These are phyloP conservation scores for Microcyclospora pomicola DNA, from an alignment of 2,329 filamentous ascomycete species.

Conservation along the genomic window DNA sequence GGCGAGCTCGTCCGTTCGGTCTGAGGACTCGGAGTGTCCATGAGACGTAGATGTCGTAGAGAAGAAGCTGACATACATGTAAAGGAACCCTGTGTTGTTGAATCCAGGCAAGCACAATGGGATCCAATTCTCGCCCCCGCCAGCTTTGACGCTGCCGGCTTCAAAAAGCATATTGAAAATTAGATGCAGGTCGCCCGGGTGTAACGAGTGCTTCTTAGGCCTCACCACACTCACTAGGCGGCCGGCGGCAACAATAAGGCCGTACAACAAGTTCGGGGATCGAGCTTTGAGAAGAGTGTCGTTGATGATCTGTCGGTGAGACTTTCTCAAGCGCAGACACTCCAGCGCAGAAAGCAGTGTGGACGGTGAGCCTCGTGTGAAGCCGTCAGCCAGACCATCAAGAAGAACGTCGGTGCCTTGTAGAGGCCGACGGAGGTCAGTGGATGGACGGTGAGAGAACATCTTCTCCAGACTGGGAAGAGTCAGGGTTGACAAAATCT, in stretches of 20 bases:
- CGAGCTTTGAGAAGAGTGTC: conserved; percentile 69
- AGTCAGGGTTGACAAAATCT: conserved; percentile 89
- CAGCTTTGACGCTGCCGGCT: conserved; percentile 78
- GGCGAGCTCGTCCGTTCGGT: conserved; percentile 53
- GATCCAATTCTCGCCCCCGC: conserved; percentile 95
- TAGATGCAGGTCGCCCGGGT: conserved; percentile 86
- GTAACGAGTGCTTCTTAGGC: conserved; percentile 86
- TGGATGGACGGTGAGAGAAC: conserved; percentile 83
- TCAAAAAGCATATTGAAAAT: conserved; percentile 99
- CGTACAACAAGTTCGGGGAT: conserved; percentile 71
- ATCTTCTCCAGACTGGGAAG: conserved; percentile 74
- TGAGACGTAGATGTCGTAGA: conserved; percentile 37
- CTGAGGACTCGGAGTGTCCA: conserved; percentile 21
- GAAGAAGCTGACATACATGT: conserved; percentile 98
- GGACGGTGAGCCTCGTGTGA: conserved; percentile 82
- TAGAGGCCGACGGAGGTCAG: conserved; percentile 75
- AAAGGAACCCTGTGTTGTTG: conserved; percentile 90
- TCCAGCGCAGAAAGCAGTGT: conserved; percentile 80
- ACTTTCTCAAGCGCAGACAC: conserved; percentile 81
- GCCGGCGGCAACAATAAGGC: conserved; percentile 82
- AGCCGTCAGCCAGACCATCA: conserved; percentile 84
- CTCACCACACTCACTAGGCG: conserved; percentile 88
- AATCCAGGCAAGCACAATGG: conserved; percentile 91
- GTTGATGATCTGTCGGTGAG: conserved; percentile 74
- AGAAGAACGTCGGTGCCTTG: conserved; percentile 84